Percentiles rank a stretch among this genome's conserved stretches.
These are phyloP conservation scores for Malassezia obtusa DNA, from an alignment of 1,284 basidiomycete species.

Conservation along the genomic window DNA sequence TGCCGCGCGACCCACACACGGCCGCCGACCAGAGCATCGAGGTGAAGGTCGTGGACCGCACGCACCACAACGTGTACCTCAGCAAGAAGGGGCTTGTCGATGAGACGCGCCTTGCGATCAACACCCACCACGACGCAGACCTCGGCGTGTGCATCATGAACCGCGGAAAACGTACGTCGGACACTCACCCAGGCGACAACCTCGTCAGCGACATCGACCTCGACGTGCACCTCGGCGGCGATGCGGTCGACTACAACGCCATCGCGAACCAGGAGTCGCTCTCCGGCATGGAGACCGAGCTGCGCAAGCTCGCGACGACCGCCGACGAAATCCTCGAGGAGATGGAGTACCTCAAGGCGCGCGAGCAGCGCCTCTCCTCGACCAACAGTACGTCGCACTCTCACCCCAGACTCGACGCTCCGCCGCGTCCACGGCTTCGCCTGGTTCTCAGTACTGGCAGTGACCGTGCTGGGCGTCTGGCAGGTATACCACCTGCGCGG, in stretches of 20 bases:
- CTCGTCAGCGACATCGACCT: conserved; percentile 58
- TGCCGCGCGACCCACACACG: conserved; percentile 48
- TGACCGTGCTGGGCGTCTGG: conserved; percentile 80
- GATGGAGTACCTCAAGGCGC: conserved; percentile 76
- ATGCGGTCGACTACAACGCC: conserved; percentile 97
- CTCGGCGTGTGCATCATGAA: conserved; percentile 92
- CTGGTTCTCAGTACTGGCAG: conserved; percentile 69
- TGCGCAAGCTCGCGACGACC: conserved; percentile 89
- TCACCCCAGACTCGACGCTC: conserved; percentile 71
- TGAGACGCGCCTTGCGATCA: conserved; percentile 86
- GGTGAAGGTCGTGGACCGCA: conserved; percentile 86
- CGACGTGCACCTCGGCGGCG: conserved; percentile 94
- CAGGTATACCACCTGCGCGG: conserved; percentile 84
- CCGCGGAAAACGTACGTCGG: conserved; percentile 12
- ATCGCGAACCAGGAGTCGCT: conserved; percentile 97
- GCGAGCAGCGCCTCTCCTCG: conserved; percentile 77
- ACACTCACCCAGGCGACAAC: background rate
- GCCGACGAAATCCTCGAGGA: conserved; percentile 92
- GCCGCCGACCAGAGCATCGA: conserved; percentile 55
- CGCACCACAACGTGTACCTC: conserved; percentile 79
- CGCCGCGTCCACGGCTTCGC: conserved; percentile 83
- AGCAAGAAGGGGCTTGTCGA: conserved; percentile 76
- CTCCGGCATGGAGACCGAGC: conserved; percentile 89
- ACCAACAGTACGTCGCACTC: conserved; percentile 67
- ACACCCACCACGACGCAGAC: conserved; percentile 83